Base-by-base conservation (phyloP, 176 grass and related monocot species). In the Pharus latifolius region DNA sequence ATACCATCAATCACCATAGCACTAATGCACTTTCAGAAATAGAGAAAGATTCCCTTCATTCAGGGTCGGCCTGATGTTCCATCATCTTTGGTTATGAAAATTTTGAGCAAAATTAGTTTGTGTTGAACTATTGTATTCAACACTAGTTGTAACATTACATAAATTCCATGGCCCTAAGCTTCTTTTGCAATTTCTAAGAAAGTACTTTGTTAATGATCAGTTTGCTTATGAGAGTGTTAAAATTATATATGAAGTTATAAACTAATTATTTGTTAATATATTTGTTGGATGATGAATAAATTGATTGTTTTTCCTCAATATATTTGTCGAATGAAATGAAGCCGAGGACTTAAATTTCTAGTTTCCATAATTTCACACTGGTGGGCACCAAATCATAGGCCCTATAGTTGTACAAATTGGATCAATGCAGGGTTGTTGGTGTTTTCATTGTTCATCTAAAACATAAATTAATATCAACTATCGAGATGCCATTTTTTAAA, bases 21-120 rank as follows among this genome's bases (percentile, higher is more conserved):
- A 47, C 22, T 17, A 22, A 71, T 63, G 56, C 49, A 0, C 57
- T 64, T 65, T 15, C 23, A 69, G 41, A 77, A 76, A 71, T 18
- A 73, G 53, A 2, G 65, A 49, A 14, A 63, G 70, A 57, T 56
- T 77, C 76, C 73, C 73, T 49, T 56, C 59, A 55, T 40, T 26
- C 72, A 55, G 19, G 80, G 48, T 60, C 55, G 48, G 30, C 80
- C 29, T 51, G 6, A 6, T 44, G 63, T 76, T 47, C 38, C 63
- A 29, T 48, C 65, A 32, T 35, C 6, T 61, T 37, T 40, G 41
- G 30, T 32, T 26, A 3, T 0, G 57, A 26, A 17, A 49, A 50
- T 51, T 60, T 40, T 69, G 52, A 14, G 15, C 41, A 19, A 19
- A 9, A 26, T 2, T 7, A 14, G 16, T 62, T 66, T 34, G 35